Base-by-base conservation (phyloP, 23 red algal genomes). In the Chondrus crispus region DNA sequence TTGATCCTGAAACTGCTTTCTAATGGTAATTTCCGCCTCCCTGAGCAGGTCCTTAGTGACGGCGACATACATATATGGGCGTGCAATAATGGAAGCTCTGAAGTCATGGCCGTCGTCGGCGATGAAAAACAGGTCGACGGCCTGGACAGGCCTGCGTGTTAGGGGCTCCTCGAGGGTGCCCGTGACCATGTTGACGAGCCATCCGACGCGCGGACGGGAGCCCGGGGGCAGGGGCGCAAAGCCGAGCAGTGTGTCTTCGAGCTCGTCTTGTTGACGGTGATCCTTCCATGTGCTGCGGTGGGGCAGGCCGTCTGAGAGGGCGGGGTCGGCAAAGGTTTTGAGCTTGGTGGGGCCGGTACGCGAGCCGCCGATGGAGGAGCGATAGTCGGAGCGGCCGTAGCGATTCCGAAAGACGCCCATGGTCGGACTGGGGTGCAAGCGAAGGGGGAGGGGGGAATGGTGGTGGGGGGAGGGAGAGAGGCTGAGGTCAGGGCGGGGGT, bases 11-110 rank as follows among this genome's bases (percentile, higher is more conserved):
- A 84, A 95, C 7, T 74, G 42, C 38, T 81, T 71, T 12, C 80
- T 42, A 10, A 99, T 42, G n/a, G 97, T 87, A 28, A 93, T 71
- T 16, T 99, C 97, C 0, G 96, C 87, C 55, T 99, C 97, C 11
- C 51, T 41, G 85, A 93, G 46, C 43, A 84, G n/a, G 3, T 85
- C 70, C 14, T 74, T 63, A 12, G 49, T 43, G n/a, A 86, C 91
- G 40, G 91, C 78, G 6, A 99, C 80, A 73, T 96, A 96, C 84
- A 99, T 85, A 89, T 99, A 99, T 18, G 97, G 97, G 49, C 91
- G 91, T 22, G 81, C 60, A 2, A 94, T 74, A 38, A 96, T 91
- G 19, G 97, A 93, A 11, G 91, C 91, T 14, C 83, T 71, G 80
- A 99, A 99, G 87, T 99, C 92, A 24, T 45, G n/a, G 73, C 46